Percentiles rank a stretch among this genome's conserved stretches.
Conservation (phyloP, 1,284 basidiomycete genomes). For the Marasmius tenuissimus region DNA sequence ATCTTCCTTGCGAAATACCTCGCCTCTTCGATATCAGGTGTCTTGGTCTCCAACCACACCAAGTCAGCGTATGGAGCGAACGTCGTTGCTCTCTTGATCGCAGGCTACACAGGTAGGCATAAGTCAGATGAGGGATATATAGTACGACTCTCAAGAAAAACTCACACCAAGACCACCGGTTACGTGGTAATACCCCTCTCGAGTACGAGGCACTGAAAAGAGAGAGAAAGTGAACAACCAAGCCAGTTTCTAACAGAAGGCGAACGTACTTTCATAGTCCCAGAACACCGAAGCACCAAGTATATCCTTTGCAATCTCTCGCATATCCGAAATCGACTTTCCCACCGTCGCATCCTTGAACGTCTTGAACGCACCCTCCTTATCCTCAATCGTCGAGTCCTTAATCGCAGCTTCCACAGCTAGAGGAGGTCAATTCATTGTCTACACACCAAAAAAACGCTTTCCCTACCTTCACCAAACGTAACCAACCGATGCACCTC, state of each 20-base stretch:
- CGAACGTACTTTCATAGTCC: conserved; percentile 82
- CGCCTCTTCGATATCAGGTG: conserved; percentile 80
- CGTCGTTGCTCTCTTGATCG: conserved; percentile 78
- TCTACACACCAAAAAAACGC: neutral
- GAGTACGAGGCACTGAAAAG: conserved; percentile 74
- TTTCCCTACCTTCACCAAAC: conserved; percentile 85
- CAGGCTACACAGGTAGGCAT: conserved; percentile 46
- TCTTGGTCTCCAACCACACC: conserved; percentile 90
- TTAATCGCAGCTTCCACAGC: conserved; percentile 65
- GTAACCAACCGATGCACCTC: conserved; percentile 73
- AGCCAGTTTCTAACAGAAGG: neutral
- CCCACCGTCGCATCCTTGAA: conserved; percentile 53
- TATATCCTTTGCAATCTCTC: conserved; percentile 71
- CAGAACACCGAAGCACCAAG: conserved; percentile 74
- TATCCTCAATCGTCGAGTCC: conserved; percentile 48
- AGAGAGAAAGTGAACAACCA: conserved; percentile 2
- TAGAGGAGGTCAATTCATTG: conserved; percentile 23
- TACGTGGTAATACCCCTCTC: conserved; percentile 92
- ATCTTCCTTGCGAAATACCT: conserved; percentile 79
- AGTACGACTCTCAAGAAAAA: conserved; percentile 5
- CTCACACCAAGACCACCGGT: conserved; percentile 74
- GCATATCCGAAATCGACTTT: conserved; percentile 76
- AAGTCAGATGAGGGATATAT: conserved; percentile 4
- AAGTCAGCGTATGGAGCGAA: conserved; percentile 86
- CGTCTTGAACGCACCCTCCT: conserved; percentile 54